Percentiles rank a stretch among this genome's conserved stretches.
These are phyloP conservation scores for Phytopythium delawarense DNA, from an alignment of 352 stramenopile species.

Conservation along the genomic window DNA sequence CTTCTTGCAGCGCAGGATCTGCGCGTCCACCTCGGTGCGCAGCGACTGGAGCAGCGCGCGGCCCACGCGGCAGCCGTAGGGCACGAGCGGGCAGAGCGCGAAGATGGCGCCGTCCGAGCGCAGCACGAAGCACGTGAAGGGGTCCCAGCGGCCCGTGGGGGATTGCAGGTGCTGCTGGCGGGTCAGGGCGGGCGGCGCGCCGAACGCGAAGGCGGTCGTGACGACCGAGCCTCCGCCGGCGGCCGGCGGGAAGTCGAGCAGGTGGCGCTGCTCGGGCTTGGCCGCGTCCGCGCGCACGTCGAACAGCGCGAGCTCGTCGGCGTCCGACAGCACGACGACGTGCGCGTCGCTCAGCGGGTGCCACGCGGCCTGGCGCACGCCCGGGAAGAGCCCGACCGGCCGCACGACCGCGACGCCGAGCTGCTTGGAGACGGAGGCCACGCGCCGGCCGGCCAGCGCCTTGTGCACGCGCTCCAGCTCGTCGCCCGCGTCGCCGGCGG, in stretches of 20 bases:
- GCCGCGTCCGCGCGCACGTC: slow-evolving; percentile 59
- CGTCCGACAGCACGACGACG: slow-evolving; percentile 68
- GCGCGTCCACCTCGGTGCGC: slow-evolving; percentile 57
- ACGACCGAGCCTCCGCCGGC: slow-evolving; percentile 11
- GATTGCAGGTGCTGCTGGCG: slow-evolving; percentile 17
- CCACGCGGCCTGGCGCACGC: slow-evolving; percentile 55
- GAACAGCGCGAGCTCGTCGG: slow-evolving; percentile 70
- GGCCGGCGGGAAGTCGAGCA: slow-evolving; percentile 37
- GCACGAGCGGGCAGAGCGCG: slow-evolving; percentile 64
- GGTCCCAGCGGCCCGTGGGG: slow-evolving; percentile 43
- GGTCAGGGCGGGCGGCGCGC: slow-evolving; percentile 26
- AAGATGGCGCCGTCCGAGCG: slow-evolving; percentile 69
- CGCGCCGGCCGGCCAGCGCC: slow-evolving; percentile 13
- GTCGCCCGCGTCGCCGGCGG: slow-evolving; percentile 10
- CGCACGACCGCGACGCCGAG: slow-evolving; percentile 44
- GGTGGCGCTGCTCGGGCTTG: slow-evolving; percentile 67
- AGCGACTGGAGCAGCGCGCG: slow-evolving; percentile 42
- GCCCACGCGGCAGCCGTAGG: slow-evolving; percentile 49
- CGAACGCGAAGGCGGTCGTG: slow-evolving; percentile 59
- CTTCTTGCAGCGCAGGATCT: slow-evolving; percentile 46
- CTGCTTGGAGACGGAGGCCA: slow-evolving; percentile 52
- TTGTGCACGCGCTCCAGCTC: slow-evolving; percentile 30
- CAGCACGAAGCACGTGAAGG: slow-evolving; percentile 73
- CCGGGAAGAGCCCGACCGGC: slow-evolving; percentile 52
- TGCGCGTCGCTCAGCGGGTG: slow-evolving; percentile 71